These are phyloP conservation scores for Fraxinus angustifolia DNA, from an alignment of 305 asterid genomes.

Conservation along the genomic window DNA sequence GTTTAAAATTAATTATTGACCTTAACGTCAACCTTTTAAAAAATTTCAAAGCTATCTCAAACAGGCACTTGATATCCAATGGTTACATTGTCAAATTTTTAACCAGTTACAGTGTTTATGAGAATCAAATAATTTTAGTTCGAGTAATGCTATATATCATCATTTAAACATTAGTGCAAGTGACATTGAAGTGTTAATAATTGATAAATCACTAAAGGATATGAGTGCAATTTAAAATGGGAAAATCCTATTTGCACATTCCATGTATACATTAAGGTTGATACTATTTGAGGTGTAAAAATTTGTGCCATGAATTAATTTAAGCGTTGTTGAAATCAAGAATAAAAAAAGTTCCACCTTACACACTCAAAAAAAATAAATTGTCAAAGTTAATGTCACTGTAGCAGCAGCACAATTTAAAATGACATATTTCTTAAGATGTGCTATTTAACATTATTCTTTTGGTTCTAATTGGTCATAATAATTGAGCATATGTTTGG, in stretches of 20 bases:
- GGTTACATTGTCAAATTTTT: not conserved
- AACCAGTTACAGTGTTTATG: not conserved
- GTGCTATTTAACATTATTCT: not conserved
- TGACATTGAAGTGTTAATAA: not conserved
- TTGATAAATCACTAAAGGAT: not conserved
- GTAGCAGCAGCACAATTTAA: too few species aligned
- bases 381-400: too few species aligned
- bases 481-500: too few species aligned
- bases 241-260: too few species aligned
- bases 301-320: too few species aligned
- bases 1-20: too few species aligned
- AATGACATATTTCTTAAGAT: not conserved
- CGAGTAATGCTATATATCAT: too few species aligned
- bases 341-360: too few species aligned
- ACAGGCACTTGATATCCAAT: not conserved
- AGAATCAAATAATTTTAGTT: not conserved
- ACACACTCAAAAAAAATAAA: too few species aligned
- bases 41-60: not conserved
- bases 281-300: too few species aligned
- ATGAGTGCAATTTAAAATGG: not conserved
- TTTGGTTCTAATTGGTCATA: not conserved
- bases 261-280: too few species aligned
- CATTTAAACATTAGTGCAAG: not conserved
- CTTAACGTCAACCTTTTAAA: not conserved
- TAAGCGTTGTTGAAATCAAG: too few species aligned